A percentile compares a stretch with the other conserved stretches of the same genome.
These are phyloP conservation scores for Euphorbia pulcherrima DNA, from an alignment of 345 rosid genomes.

Conservation along the genomic window DNA sequence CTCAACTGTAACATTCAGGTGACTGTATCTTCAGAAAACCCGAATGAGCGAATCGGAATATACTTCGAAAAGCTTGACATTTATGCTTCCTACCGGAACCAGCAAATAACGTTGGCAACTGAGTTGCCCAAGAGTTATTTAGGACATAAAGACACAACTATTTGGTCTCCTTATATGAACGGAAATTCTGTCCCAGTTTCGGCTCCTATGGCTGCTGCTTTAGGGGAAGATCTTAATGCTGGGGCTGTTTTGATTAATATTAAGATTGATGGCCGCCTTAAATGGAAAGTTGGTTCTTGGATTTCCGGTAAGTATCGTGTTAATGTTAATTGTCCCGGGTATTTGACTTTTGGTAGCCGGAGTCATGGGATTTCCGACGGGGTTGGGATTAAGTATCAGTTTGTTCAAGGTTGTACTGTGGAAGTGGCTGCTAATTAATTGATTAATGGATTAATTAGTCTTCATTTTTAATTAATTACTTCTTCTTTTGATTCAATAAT, in stretches of 20 bases:
- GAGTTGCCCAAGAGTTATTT: constrained; percentile 56
- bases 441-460: too few species aligned
- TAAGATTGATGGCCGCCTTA: constrained; percentile 50
- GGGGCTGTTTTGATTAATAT: constrained; percentile 53
- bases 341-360: constrained; percentile 23
- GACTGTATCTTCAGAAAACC: constrained; percentile 60
- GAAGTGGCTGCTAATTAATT: constrained; percentile 32
- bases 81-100: constrained; percentile 63
- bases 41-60: constrained; percentile 56
- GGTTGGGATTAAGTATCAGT: constrained; percentile 46
- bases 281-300: constrained; percentile 81
- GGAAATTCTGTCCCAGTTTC: constrained; percentile 52
- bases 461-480: too few species aligned
- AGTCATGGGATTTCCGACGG: constrained; percentile 22
- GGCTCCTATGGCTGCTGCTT: constrained; percentile 30
- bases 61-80: constrained; percentile 48
- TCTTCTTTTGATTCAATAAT: too few species aligned
- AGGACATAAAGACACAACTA: constrained; percentile 49
- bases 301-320: constrained; percentile 57
- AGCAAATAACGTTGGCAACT: constrained; percentile 55
- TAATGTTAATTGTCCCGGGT: constrained; percentile 60
- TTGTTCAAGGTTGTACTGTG: constrained; percentile 49
- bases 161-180: constrained; percentile 66
- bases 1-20: constrained; percentile 52
- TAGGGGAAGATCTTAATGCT: constrained; percentile 50